Percentiles rank a stretch among this genome's conserved stretches.
Conservation (phyloP, 148 eudicot genomes). For the Chenopodium album region DNA sequence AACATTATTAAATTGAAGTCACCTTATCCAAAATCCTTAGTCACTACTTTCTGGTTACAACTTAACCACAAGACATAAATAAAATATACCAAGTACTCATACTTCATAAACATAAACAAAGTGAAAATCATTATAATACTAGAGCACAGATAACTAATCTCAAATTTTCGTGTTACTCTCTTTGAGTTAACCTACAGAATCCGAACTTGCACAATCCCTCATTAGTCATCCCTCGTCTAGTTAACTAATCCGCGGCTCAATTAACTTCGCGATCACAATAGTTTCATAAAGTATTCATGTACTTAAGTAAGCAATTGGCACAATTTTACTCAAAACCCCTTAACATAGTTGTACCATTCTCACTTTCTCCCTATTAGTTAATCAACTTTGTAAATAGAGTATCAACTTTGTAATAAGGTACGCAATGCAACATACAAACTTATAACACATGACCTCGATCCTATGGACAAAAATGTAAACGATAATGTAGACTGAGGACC, state of each 20-base stretch:
- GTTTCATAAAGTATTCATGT: too few relatives aligned
- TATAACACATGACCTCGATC: too few relatives aligned
- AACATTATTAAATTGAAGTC: background rate
- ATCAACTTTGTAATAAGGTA: background rate
- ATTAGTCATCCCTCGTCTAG: too few relatives aligned
- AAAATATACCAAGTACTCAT: too few relatives aligned
- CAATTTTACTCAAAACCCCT: too few relatives aligned
- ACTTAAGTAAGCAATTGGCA: too few relatives aligned
- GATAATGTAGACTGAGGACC: too few relatives aligned
- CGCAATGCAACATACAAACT: too few relatives aligned
- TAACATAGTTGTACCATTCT: background rate
- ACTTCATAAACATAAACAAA: background rate
- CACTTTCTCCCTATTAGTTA: background rate
- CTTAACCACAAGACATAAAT: background rate
- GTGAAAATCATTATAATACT: background rate
- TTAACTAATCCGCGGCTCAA: too few relatives aligned
- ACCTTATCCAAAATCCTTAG: conserved; percentile 12
- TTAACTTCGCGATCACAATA: too few relatives aligned
- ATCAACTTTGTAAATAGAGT: too few relatives aligned
- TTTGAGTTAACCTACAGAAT: background rate
- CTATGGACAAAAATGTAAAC: too few relatives aligned
- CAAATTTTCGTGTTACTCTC: background rate
- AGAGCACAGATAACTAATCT: background rate
- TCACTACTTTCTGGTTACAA: background rate
- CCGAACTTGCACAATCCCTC: background rate